Conservation (phyloP, 805 yeast species). For the Dipodascus albidus region DNA sequence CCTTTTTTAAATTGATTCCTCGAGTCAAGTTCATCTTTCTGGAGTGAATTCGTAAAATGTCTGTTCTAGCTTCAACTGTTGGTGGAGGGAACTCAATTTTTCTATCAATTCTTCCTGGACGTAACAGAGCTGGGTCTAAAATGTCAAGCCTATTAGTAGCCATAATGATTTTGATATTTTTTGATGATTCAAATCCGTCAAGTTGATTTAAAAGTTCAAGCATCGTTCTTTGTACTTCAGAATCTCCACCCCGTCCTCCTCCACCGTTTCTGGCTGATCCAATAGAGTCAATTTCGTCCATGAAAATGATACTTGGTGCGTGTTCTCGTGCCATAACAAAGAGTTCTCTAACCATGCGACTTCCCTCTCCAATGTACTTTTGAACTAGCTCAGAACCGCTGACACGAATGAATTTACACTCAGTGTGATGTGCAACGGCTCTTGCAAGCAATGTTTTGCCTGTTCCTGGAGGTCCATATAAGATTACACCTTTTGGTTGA, state of each 20-base stretch:
- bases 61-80: constrained; percentile 83
- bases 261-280: constrained; percentile 82
- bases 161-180: constrained; percentile 93
- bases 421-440: constrained; percentile 97
- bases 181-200: constrained; percentile 90
- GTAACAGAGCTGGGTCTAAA: constrained; percentile 85
- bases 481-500: constrained; percentile 90
- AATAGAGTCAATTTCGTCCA: constrained; percentile 96
- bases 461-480: constrained; percentile 95
- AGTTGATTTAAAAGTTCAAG: constrained; percentile 87
- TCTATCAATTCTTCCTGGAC: constrained; percentile 96
- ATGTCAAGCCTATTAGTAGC: constrained; percentile 93
- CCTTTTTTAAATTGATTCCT: constrained; percentile 82
- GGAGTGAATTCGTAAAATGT: constrained; percentile 87
- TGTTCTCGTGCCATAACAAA: constrained; percentile 97
- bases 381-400: constrained; percentile 93
- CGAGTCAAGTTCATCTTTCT: constrained; percentile 91
- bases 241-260: constrained; percentile 74
- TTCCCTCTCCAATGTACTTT: constrained; percentile 94
- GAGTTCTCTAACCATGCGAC: constrained; percentile 92
- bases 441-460: constrained; percentile 89
- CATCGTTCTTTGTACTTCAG: constrained; percentile 97
- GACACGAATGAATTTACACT: constrained; percentile 89
- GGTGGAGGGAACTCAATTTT: constrained; percentile 97
- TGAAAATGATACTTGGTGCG: constrained; percentile 91